These are phyloP conservation scores for Aphanomyces cochlioides DNA, from an alignment of 352 stramenopile species.

Conservation along the genomic window DNA sequence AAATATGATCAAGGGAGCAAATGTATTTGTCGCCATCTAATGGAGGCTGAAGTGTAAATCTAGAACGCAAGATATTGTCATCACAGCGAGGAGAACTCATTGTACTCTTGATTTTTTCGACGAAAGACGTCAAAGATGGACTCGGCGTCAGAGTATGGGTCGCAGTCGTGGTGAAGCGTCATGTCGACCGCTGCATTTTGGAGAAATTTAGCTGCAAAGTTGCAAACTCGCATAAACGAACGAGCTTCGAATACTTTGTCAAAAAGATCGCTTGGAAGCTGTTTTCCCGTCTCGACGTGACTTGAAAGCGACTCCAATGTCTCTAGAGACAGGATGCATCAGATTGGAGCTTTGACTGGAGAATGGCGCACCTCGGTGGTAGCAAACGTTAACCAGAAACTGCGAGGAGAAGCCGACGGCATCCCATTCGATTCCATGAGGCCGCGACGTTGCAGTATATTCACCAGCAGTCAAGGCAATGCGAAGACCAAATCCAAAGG, in stretches of 20 bases:
- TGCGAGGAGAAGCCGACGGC: slow-evolving; percentile 96
- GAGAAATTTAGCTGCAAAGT: too few relatives aligned
- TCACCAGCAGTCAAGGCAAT: slow-evolving; percentile 97
- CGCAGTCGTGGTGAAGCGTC: neutral
- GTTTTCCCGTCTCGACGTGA: slow-evolving; percentile 82
- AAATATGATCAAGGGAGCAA: slow-evolving; percentile 94
- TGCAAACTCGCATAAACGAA: slow-evolving; percentile 85
- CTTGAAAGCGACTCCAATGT: slow-evolving; percentile 53
- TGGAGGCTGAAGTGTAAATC: neutral
- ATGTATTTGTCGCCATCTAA: neutral
- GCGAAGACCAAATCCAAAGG: slow-evolving; percentile 96
- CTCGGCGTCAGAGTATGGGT: neutral
- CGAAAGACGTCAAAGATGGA: too few relatives aligned
- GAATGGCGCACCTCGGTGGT: slow-evolving; percentile 58
- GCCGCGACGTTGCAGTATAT: slow-evolving; percentile 93
- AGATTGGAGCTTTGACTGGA: neutral
- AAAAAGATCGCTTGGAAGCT: slow-evolving; percentile 92
- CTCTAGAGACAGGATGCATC: neutral
- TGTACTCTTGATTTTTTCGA: too few relatives aligned
- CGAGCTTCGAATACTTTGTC: slow-evolving; percentile 93
- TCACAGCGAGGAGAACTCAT: slow-evolving; percentile 37
- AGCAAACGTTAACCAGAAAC: slow-evolving; percentile 99
- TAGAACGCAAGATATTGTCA: slow-evolving; percentile 95
- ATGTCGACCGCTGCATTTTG: neutral
- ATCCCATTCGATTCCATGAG: slow-evolving; percentile 98